phyloP scores from a whole-genome alignment of 345 rosid genomes.

The Cardamine chenopodiifolia region DNA sequence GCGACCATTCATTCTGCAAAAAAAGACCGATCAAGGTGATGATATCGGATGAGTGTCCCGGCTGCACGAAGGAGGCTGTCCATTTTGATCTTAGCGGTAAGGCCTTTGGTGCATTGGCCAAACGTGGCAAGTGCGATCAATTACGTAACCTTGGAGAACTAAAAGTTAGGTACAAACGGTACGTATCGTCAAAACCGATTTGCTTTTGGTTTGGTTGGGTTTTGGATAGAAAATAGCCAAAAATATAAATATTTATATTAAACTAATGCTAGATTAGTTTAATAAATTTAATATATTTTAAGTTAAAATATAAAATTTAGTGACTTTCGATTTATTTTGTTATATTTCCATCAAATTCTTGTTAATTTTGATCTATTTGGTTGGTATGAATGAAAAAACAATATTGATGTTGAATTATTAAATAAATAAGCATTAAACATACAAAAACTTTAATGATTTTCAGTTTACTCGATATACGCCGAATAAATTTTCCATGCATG shows the following conservation, averaged over 20 bases:
- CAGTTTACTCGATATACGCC: neutral
- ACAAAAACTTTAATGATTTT: neutral
- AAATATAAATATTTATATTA: neutral
- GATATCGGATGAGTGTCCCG: slow-evolving; percentile 72
- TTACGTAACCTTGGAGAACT: slow-evolving; percentile 67
- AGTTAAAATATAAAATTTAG: neutral
- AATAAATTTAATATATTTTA: too few relatives aligned
- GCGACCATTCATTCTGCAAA: slow-evolving; percentile 63
- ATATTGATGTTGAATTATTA: neutral
- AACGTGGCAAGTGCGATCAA: slow-evolving; percentile 50
- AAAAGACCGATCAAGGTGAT: slow-evolving; percentile 59
- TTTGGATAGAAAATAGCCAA: neutral
- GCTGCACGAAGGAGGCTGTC: slow-evolving; percentile 50
- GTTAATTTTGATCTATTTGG: neutral
- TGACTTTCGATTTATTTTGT: neutral
- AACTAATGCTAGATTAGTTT: neutral
- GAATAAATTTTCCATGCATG: neutral
- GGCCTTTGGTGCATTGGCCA: slow-evolving; percentile 80
- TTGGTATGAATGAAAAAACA: neutral
- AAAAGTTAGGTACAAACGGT: slow-evolving; percentile 61
- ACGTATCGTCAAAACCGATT: slow-evolving; percentile 7
- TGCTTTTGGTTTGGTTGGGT: neutral
- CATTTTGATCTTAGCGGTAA: slow-evolving; percentile 83
- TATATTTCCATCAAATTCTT: neutral
- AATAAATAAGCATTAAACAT: neutral